A percentile compares a stretch with the other conserved stretches of the same genome.
Conservation (phyloP, 2,329 filamentous ascomycete species). For the Emericellopsis atlantica region DNA sequence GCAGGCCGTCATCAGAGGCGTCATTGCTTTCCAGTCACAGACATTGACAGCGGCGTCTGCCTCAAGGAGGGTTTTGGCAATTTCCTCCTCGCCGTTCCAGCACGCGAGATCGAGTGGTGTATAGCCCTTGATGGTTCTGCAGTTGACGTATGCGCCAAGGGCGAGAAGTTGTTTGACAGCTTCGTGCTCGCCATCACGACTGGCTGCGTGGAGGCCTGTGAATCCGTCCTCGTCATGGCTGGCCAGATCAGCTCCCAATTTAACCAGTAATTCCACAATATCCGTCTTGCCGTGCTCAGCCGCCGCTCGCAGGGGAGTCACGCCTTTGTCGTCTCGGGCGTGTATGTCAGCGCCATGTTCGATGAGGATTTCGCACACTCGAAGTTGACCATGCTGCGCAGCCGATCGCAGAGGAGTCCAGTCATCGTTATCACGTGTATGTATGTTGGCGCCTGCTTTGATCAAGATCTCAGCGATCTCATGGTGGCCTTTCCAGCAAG, state of each 20-base stretch:
- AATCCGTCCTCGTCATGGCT: not conserved
- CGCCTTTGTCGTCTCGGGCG: not conserved
- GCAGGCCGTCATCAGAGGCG: not conserved
- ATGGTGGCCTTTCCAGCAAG: not conserved
- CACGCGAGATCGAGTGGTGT: not conserved
- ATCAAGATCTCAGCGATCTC: not conserved
- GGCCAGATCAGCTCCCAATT: not conserved
- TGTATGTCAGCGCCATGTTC: not conserved
- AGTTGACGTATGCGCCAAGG: not conserved
- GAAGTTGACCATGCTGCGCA: not conserved
- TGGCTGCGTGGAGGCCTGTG: not conserved
- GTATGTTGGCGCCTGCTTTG: not conserved
- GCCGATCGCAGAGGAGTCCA: not conserved
- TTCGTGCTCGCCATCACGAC: not conserved
- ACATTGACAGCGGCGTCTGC: not conserved
- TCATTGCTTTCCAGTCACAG: not conserved
- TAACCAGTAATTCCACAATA: not conserved
- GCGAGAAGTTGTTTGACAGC: not conserved
- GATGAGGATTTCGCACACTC: not conserved
- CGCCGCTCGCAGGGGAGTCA: not conserved
- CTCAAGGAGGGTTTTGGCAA: not conserved
- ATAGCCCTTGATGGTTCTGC: not conserved
- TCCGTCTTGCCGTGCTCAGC: not conserved
- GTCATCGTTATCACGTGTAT: not conserved
- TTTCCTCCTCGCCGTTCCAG: not conserved